These are phyloP conservation scores for Neurospora tetrasperma DNA, from an alignment of 495 filamentous ascomycete genomes.

Conservation along the genomic window DNA sequence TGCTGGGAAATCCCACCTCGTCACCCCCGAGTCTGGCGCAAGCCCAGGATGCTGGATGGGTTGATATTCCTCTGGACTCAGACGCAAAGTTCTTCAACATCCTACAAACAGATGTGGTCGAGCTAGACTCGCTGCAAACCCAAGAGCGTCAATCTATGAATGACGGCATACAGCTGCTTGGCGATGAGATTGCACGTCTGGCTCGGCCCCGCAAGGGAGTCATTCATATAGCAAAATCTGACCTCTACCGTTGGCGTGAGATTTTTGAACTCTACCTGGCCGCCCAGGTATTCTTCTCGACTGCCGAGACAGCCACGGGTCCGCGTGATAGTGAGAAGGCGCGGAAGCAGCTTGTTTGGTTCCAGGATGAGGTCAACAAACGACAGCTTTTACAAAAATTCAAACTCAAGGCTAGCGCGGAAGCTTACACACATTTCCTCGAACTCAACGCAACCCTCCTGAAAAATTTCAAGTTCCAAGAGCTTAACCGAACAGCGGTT, in stretches of 20 bases:
- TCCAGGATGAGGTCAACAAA: slow-evolving; percentile 44
- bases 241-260: slow-evolving; percentile 60
- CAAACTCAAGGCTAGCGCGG: slow-evolving; percentile 45
- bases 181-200: slow-evolving; percentile 44
- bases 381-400: slow-evolving; percentile 43
- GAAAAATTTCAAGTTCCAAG: slow-evolving; percentile 59
- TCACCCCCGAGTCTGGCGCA: not conserved
- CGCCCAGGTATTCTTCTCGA: slow-evolving; percentile 63
- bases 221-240: slow-evolving; percentile 43
- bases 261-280: slow-evolving; percentile 65
- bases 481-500: slow-evolving; percentile 59
- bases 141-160: slow-evolving; percentile 46
- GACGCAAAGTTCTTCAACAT: slow-evolving; percentile 60
- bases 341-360: slow-evolving; percentile 46
- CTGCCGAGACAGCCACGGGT: slow-evolving; percentile 48
- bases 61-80: slow-evolving; percentile 56
- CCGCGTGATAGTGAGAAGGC: slow-evolving; percentile 44
- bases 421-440: slow-evolving; percentile 52
- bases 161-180: slow-evolving; percentile 42
- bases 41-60: slow-evolving; percentile 18
- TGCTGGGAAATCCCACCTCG: not conserved
- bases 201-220: slow-evolving; percentile 38
- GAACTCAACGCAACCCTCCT: slow-evolving; percentile 54
- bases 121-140: slow-evolving; percentile 48
- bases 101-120: slow-evolving; percentile 49